Evolutionary conservation across 2,329 filamentous ascomycete species (phyloP).

Genomic region (Fusarium marasasianum): DNA sequence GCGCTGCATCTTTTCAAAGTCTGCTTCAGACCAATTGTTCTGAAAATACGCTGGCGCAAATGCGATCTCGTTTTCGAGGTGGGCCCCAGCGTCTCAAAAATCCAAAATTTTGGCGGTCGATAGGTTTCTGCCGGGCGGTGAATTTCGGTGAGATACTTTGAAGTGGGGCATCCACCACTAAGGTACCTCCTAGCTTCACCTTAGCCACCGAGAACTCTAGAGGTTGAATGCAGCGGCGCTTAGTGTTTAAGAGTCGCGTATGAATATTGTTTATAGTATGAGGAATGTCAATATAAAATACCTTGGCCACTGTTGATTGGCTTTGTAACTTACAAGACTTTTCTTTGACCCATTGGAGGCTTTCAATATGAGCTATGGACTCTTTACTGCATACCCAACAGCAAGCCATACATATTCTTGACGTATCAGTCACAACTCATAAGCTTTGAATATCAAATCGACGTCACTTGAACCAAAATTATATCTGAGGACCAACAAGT

Average conservation of each 20-base stretch:
- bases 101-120: slow-evolving; percentile 53
- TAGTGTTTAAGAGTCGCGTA: not conserved
- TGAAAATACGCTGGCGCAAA: slow-evolving; percentile 44
- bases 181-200: not conserved
- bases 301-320: not conserved
- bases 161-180: slow-evolving; percentile 19
- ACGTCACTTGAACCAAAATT: not conserved
- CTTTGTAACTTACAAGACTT: not conserved
- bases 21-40: slow-evolving; percentile 41
- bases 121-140: slow-evolving; percentile 54
- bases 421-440: not conserved
- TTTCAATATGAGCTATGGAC: not conserved
- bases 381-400: not conserved
- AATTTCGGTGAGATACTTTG: not conserved
- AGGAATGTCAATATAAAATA: too few relatives aligned
- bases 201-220: not conserved
- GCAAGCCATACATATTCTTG: not conserved
- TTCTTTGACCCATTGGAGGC: too few relatives aligned
- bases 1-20: slow-evolving; percentile 62
- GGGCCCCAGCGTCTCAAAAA: slow-evolving; percentile 42
- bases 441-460: not conserved
- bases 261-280: not conserved
- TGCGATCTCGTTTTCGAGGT: slow-evolving; percentile 39
- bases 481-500: slow-evolving; percentile 11
- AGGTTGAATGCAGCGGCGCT: not conserved